phyloP scores from a whole-genome alignment of 345 rosid species.

The Citrus glauca region DNA sequence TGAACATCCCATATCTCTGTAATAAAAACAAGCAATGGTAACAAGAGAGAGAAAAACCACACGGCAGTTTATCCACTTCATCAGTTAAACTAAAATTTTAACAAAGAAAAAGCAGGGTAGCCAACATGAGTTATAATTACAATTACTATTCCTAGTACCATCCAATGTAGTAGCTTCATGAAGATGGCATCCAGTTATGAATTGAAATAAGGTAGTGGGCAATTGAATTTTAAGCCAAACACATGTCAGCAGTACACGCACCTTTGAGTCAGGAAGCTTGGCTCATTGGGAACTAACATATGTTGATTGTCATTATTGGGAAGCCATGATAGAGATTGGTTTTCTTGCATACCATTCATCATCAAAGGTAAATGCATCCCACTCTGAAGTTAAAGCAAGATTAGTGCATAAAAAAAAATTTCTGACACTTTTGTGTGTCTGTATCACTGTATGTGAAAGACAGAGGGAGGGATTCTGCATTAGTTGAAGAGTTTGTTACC shows the following conservation, averaged over 20 bases:
- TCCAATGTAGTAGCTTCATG: neutral
- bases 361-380: constrained; percentile 55
- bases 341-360: constrained; percentile 62
- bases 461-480: neutral
- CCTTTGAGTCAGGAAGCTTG: constrained; percentile 55
- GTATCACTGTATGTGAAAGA: neutral
- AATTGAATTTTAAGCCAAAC: neutral
- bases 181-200: neutral
- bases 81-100: neutral
- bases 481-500: constrained; percentile 33
- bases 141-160: neutral
- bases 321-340: constrained; percentile 64
- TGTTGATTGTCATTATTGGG: constrained; percentile 58
- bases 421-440: constrained; percentile 7
- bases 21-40: constrained; percentile 11
- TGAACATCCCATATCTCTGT: constrained; percentile 56
- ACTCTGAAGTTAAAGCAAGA: constrained; percentile 39
- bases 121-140: neutral
- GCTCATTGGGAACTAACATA: constrained; percentile 47
- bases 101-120: neutral
- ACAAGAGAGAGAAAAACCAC: neutral
- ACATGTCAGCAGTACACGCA: constrained; percentile 17
- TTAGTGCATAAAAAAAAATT: constrained; percentile 9
- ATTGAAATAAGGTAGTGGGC: neutral
- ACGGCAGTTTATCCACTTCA: neutral